A percentile compares a stretch with the other conserved stretches of the same genome.
phyloP scores from a whole-genome alignment of 768 basidiomycete genomes.

The Russula olivacea region DNA sequence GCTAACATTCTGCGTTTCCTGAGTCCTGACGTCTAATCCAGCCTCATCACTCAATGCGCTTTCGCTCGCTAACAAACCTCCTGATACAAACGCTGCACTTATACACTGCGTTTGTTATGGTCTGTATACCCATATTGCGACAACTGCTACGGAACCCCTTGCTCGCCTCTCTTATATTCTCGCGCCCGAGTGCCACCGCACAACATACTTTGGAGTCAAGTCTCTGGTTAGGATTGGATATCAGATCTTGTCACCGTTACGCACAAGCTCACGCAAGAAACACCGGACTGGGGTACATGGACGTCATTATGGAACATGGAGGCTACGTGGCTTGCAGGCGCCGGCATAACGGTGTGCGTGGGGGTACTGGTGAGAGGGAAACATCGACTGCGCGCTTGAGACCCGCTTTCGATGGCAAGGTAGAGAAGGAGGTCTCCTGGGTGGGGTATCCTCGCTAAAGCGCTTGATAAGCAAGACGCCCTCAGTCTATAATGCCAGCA shows the following conservation, averaged over 20 bases:
- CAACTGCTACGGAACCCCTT: slow-evolving; percentile 55
- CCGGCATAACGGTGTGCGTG: slow-evolving; percentile 62
- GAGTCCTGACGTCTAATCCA: slow-evolving; percentile 56
- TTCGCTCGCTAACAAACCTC: slow-evolving; percentile 40
- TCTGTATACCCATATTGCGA: slow-evolving; percentile 61
- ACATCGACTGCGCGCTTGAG: slow-evolving; percentile 33
- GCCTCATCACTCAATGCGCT: slow-evolving; percentile 36
- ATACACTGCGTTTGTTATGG: slow-evolving; percentile 76
- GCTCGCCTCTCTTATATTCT: slow-evolving; percentile 43
- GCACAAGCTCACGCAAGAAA: slow-evolving; percentile 32
- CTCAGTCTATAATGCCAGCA: background rate
- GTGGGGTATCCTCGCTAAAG: slow-evolving; percentile 25
- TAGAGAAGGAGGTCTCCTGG: slow-evolving; percentile 28
- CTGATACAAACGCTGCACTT: slow-evolving; percentile 54
- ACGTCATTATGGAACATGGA: slow-evolving; percentile 45
- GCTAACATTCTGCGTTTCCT: slow-evolving; percentile 58
- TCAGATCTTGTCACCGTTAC: slow-evolving; percentile 45
- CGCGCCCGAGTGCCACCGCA: slow-evolving; percentile 55
- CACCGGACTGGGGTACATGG: slow-evolving; percentile 31
- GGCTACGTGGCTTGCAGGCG: slow-evolving; percentile 73
- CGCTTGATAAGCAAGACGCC: slow-evolving; percentile 22
- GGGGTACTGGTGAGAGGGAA: slow-evolving; percentile 58
- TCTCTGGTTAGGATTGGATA: slow-evolving; percentile 73
- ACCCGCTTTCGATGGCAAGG: slow-evolving; percentile 37
- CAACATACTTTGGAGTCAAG: slow-evolving; percentile 85